Percentiles rank a stretch among this genome's conserved stretches.
Evolutionary conservation across 257 asterid genomes (phyloP).

Genomic region (Pogostemon cablin): DNA sequence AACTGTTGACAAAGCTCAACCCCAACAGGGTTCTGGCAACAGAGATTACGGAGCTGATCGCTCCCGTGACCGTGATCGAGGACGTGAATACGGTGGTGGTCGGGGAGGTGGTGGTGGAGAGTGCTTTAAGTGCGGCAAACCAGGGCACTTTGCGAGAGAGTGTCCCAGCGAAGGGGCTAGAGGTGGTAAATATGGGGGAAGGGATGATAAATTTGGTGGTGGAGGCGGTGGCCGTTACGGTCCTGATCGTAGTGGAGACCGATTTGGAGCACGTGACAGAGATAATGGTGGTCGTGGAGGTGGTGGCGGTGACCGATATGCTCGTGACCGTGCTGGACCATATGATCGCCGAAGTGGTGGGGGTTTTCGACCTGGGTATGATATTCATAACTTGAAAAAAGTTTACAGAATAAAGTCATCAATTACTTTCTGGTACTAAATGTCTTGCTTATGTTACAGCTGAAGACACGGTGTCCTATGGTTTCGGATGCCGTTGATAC

Average conservation of each 20-base stretch:
- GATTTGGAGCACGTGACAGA: conserved; percentile 59
- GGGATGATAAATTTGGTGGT: conserved; percentile 57
- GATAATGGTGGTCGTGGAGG: conserved; percentile 50
- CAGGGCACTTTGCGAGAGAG: conserved; percentile 91
- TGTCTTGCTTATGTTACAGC: conserved; percentile 38
- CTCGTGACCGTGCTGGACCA: conserved; percentile 84
- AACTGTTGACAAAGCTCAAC: conserved; percentile 85
- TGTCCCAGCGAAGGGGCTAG: conserved; percentile 74
- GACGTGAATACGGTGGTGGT: conserved; percentile 56
- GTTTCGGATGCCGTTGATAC: conserved; percentile 39
- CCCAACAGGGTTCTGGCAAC: conserved; percentile 63
- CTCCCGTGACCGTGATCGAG: conserved; percentile 56
- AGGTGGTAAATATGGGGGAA: conserved; percentile 63
- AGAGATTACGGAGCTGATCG: conserved; percentile 61
- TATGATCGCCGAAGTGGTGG: conserved; percentile 76
- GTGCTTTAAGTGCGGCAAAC: conserved; percentile 85
- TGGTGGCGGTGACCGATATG: conserved; percentile 68
- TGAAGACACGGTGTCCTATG: conserved; percentile 45
- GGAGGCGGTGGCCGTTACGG: conserved; percentile 61
- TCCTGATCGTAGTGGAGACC: conserved; percentile 72
- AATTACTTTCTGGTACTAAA: conserved; percentile 21
- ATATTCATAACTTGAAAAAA: background rate
- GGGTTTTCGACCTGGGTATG: conserved; percentile 49
- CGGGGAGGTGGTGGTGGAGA: conserved; percentile 78
- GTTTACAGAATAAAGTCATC: conserved; percentile 1